phyloP scores from a whole-genome alignment of 192 early-diverging fungal genomes.

The Gamsiella multidivaricata region DNA sequence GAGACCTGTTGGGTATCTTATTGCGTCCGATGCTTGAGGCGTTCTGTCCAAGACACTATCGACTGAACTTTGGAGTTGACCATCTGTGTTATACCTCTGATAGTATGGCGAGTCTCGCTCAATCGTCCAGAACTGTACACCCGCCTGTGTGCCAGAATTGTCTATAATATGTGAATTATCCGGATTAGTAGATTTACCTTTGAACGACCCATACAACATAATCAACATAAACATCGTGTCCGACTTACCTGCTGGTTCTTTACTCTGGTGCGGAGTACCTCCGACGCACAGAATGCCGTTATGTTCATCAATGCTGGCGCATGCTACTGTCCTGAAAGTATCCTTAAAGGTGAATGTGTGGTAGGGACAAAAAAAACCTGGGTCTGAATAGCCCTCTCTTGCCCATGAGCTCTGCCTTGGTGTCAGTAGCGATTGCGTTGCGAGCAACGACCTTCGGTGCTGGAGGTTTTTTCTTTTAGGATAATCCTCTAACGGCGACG shows the following conservation, averaged over 20 bases:
- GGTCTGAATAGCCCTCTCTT: slow-evolving; percentile 58
- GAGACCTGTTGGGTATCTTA: slow-evolving; percentile 10
- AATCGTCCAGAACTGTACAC: slow-evolving; percentile 23
- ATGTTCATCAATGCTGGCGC: slow-evolving; percentile 53
- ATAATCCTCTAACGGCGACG: slow-evolving; percentile 10
- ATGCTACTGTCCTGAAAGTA: slow-evolving; percentile 57
- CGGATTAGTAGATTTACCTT: too few species aligned
- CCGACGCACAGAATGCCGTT: slow-evolving; percentile 58
- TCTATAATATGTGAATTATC: background rate
- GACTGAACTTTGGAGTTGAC: background rate
- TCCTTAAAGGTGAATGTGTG: slow-evolving; percentile 61
- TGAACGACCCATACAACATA: too few species aligned
- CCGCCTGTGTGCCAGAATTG: background rate
- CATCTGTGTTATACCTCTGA: slow-evolving; percentile 8
- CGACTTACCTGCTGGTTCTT: slow-evolving; percentile 10
- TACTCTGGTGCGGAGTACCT: slow-evolving; percentile 40
- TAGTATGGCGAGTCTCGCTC: slow-evolving; percentile 27
- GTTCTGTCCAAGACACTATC: background rate
- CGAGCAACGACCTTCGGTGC: slow-evolving; percentile 29
- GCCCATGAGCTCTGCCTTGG: slow-evolving; percentile 44
- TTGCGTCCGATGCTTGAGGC: background rate
- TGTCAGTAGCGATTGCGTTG: slow-evolving; percentile 33
- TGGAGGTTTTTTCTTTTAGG: slow-evolving; percentile 9
- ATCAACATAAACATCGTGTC: too few species aligned
- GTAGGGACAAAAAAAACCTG: slow-evolving; percentile 58